Percentiles rank a stretch among this genome's conserved stretches.
phyloP scores from a whole-genome alignment of 129 eudicot species.

The Solidago caesia region DNA sequence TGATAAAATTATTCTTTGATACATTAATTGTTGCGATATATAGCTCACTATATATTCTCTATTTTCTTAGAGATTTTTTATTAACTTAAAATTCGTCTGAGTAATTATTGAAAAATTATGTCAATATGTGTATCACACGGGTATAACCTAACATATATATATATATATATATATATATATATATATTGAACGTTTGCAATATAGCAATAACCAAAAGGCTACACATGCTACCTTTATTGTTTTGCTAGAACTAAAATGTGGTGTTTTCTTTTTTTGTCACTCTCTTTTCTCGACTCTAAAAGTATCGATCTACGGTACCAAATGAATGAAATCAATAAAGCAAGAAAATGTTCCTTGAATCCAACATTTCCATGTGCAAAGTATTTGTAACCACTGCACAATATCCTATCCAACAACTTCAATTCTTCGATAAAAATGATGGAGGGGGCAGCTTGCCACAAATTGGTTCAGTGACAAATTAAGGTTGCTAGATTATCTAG shows the following conservation, averaged over 20 bases:
- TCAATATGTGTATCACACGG: too few species aligned
- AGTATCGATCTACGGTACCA: neutral
- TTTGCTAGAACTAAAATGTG: neutral
- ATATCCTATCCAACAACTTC: neutral
- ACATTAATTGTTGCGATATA: too few species aligned
- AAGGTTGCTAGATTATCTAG: neutral
- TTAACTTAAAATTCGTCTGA: too few species aligned
- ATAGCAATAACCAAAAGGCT: neutral
- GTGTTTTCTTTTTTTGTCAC: neutral
- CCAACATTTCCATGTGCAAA: constrained; percentile 8
- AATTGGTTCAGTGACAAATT: neutral
- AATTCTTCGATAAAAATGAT: neutral
- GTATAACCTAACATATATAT: too few species aligned
- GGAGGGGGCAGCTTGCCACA: neutral
- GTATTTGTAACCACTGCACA: neutral
- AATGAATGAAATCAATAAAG: neutral
- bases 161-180: too few species aligned
- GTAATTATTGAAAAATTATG: too few species aligned
- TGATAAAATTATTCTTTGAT: too few species aligned
- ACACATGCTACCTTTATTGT: too few species aligned
- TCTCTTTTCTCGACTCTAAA: neutral
- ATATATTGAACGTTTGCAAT: too few species aligned
- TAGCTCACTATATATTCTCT: too few species aligned
- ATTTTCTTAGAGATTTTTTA: too few species aligned
- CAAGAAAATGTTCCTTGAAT: neutral